Percentiles rank a stretch among this genome's conserved stretches.
These are phyloP conservation scores for Shiraia bambusicola DNA, from an alignment of 2,329 filamentous ascomycete genomes.

Conservation along the genomic window DNA sequence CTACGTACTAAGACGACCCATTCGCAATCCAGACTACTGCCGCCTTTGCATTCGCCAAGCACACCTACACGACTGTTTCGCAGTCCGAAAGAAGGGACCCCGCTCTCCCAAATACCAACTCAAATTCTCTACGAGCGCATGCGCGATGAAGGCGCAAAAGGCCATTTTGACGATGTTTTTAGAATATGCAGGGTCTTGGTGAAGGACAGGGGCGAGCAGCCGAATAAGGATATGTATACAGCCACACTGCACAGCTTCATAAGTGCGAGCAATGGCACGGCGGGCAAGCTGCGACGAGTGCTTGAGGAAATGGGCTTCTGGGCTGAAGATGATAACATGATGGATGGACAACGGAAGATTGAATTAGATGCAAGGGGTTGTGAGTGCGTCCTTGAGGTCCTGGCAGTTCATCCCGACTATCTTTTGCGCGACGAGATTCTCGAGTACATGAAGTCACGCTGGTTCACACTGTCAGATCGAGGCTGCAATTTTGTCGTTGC, in stretches of 20 bases:
- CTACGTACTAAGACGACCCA: conserved; percentile 5
- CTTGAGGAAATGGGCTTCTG: conserved; percentile 67
- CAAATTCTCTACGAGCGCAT: conserved; percentile 34
- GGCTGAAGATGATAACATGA: conserved; percentile 1
- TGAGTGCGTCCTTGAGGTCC: conserved; percentile 68
- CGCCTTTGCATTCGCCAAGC: conserved; percentile 7
- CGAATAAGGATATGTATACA: conserved; percentile 67
- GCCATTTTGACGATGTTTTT: conserved; percentile 29
- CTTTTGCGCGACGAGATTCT: conserved; percentile 71
- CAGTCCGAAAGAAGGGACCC: conserved; percentile 4
- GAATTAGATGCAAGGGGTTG: conserved; percentile 67
- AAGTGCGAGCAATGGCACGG: conserved; percentile 64
- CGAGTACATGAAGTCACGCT: conserved; percentile 70
- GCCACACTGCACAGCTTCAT: conserved; percentile 73
- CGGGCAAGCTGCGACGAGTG: conserved; percentile 62
- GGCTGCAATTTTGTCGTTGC: conserved; percentile 69
- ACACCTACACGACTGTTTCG: not conserved
- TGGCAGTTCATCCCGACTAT: conserved; percentile 86
- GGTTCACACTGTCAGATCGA: conserved; percentile 63
- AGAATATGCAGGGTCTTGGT: conserved; percentile 62
- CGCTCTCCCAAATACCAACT: conserved; percentile 30
- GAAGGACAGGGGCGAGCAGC: conserved; percentile 54
- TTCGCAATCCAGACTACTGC: conserved; percentile 1
- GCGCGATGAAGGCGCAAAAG: conserved; percentile 28
- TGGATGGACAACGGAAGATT: conserved; percentile 54